A percentile compares a stretch with the other conserved stretches of the same genome.
These are phyloP conservation scores for Magnusiomyces ingens DNA, from an alignment of 1,139 yeast species.

Conservation along the genomic window DNA sequence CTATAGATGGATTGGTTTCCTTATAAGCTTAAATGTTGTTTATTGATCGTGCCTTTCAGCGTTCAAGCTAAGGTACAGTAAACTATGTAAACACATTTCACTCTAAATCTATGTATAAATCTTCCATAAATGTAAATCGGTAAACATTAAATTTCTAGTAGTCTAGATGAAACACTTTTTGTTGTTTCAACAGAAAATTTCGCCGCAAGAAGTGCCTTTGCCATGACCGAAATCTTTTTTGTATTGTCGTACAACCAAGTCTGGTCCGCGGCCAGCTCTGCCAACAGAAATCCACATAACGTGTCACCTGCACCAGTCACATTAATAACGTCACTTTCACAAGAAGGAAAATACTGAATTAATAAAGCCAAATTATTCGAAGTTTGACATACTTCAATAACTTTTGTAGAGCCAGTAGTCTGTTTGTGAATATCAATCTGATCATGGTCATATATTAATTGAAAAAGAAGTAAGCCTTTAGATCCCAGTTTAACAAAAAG, in stretches of 20 bases:
- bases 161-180: slow-evolving; percentile 28
- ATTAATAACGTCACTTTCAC: slow-evolving; percentile 36
- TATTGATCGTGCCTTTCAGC: no score
- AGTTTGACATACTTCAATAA: slow-evolving; percentile 17
- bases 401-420: neutral
- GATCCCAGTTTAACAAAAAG: slow-evolving; percentile 62
- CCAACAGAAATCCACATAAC: slow-evolving; percentile 46
- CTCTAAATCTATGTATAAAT: neutral
- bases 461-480: slow-evolving; percentile 53
- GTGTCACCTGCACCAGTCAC: slow-evolving; percentile 72
- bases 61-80: no score
- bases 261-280: slow-evolving; percentile 30
- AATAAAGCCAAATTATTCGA: slow-evolving; percentile 42
- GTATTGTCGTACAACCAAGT: slow-evolving; percentile 30
- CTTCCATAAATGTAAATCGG: neutral
- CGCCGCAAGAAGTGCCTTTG: slow-evolving; percentile 50
- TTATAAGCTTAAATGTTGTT: neutral
- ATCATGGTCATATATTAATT: slow-evolving; percentile 18
- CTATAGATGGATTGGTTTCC: slow-evolving; percentile 25
- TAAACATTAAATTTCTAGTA: slow-evolving; percentile 13
- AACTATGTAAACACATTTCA: no score
- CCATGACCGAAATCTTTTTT: slow-evolving; percentile 29
- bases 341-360: slow-evolving; percentile 53
- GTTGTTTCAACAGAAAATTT: slow-evolving; percentile 40
- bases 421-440: neutral